These are phyloP conservation scores for Amanita thiersii DNA, from an alignment of 768 basidiomycete genomes.

Conservation along the genomic window DNA sequence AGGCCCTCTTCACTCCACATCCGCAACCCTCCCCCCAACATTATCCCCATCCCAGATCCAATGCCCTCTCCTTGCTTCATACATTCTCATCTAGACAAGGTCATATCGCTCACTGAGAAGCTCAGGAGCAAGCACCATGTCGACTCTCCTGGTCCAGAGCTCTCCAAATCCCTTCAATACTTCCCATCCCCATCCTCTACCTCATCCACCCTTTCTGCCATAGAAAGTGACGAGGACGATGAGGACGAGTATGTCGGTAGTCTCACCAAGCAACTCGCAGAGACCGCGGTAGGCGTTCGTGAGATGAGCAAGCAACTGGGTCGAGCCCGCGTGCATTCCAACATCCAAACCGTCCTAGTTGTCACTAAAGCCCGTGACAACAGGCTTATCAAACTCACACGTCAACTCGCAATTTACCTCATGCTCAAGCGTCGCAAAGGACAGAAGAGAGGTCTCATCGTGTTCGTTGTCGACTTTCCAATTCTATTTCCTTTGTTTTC, in stretches of 20 bases:
- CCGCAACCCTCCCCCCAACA: constrained; percentile 13
- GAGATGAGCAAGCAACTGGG: constrained; percentile 99
- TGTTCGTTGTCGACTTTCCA: constrained; percentile 41
- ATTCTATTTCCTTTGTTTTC: constrained; percentile 11
- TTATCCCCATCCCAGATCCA: constrained; percentile 21
- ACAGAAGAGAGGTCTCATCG: constrained; percentile 70
- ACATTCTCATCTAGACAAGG: constrained; percentile 84
- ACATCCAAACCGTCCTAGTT: constrained; percentile 89
- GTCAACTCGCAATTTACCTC: constrained; percentile 89
- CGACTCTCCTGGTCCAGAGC: constrained; percentile 34
- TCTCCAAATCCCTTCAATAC: constrained; percentile 40
- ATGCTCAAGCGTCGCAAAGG: constrained; percentile 78
- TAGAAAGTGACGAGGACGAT: constrained; percentile 27
- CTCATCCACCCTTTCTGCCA: constrained; percentile 15
- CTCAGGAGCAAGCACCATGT: constrained; percentile 37
- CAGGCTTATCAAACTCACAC: constrained; percentile 87
- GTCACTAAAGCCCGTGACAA: constrained; percentile 98
- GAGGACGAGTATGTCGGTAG: constrained; percentile 71
- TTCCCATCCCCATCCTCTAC: constrained; percentile 12
- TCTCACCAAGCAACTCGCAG: constrained; percentile 87
- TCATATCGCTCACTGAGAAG: constrained; percentile 73
- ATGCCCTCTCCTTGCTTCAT: constrained; percentile 83
- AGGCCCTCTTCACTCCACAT: background rate
- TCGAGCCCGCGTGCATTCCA: constrained; percentile 87
- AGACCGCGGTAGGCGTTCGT: constrained; percentile 93